Conservation (phyloP, 1,284 basidiomycete genomes). For the Ganoderma lucidum region DNA sequence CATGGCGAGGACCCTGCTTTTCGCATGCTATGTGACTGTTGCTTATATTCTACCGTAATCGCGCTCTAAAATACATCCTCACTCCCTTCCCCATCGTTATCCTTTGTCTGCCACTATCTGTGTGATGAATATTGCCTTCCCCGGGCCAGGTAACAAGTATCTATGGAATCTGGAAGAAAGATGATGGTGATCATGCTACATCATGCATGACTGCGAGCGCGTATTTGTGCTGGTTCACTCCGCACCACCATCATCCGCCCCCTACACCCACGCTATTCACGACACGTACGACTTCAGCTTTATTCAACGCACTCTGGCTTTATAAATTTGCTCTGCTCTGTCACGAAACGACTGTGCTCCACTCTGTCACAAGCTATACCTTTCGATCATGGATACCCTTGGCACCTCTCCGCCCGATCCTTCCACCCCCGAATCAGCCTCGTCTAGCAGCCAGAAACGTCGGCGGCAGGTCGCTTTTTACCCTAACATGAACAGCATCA, state of each 20-base stretch:
- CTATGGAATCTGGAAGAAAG: not conserved
- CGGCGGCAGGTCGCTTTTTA: constrained; percentile 77
- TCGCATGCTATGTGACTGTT: constrained; percentile 13
- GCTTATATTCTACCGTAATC: constrained; percentile 25
- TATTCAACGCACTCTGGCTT: not conserved
- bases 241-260: constrained; percentile 28
- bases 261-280: constrained; percentile 24
- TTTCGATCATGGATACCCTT: constrained; percentile 30
- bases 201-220: not conserved
- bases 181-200: not conserved
- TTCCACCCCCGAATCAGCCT: constrained; percentile 21
- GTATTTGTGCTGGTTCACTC: constrained; percentile 28
- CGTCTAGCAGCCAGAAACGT: constrained; percentile 40
- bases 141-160: not conserved
- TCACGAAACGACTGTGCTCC: constrained; percentile 12
- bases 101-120: not conserved
- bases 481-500: constrained; percentile 72
- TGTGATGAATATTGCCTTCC: not conserved
- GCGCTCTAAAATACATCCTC: constrained; percentile 30
- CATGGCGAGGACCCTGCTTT: constrained; percentile 8
- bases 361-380: constrained; percentile 22
- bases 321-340: not conserved
- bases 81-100: constrained; percentile 17
- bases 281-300: constrained; percentile 23
- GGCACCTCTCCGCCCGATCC: constrained; percentile 15